Evolutionary conservation across 1,284 basidiomycete species (phyloP).

Genomic region (Abortiporus biennis): DNA sequence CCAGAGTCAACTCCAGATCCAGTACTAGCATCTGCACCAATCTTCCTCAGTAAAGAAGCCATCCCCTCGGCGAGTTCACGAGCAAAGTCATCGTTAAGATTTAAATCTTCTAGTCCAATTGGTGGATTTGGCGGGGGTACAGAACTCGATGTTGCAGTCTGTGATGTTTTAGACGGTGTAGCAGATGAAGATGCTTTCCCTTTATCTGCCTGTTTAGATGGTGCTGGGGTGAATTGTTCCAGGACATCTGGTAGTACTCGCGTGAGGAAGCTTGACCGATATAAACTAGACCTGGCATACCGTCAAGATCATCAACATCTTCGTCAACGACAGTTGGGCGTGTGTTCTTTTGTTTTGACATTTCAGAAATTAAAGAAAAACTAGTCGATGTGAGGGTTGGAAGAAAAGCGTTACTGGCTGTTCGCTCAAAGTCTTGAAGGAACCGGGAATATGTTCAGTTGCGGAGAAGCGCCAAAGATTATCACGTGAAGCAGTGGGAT

Average conservation of each 20-base stretch:
- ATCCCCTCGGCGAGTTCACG: slow-evolving; percentile 76
- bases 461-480: no score
- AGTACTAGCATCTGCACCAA: slow-evolving; percentile 35
- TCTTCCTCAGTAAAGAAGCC: slow-evolving; percentile 77
- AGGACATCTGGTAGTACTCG: slow-evolving; percentile 41
- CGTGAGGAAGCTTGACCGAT: not conserved
- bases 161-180: slow-evolving; percentile 16
- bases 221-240: slow-evolving; percentile 35
- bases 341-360: not conserved
- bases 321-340: slow-evolving; percentile 41
- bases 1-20: slow-evolving; percentile 27
- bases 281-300: slow-evolving; percentile 28
- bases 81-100: slow-evolving; percentile 48
- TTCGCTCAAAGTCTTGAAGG: no score
- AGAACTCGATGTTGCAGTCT: slow-evolving; percentile 23
- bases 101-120: slow-evolving; percentile 31
- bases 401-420: no score
- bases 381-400: not conserved
- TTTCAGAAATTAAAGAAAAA: no score
- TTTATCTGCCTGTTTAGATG: slow-evolving; percentile 9
- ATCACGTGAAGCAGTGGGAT: no score
- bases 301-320: slow-evolving; percentile 73
- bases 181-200: slow-evolving; percentile 21
- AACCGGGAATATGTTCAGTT: no score
- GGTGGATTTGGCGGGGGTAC: slow-evolving; percentile 16